Evolutionary conservation across 139 green algal species (phyloP), one percentile per base, ranked within the genome.

Genomic region (Ettlia oleoabundans): DNA sequence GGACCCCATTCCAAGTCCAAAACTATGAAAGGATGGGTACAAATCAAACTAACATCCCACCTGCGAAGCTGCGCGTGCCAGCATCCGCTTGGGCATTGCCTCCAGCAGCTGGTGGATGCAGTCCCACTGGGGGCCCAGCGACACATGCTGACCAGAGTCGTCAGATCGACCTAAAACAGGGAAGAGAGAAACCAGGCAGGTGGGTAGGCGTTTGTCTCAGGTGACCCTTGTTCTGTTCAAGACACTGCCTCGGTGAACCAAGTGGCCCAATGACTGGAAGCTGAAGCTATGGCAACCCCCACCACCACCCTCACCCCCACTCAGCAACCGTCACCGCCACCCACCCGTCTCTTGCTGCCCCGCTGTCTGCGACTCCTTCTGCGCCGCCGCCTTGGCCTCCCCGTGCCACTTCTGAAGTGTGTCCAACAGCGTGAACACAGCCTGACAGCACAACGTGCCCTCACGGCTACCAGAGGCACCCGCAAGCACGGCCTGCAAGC

Each of bases 381-480:
- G 52, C 52, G 28, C 28, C 9, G 67, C 66, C 24, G 28, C 28
- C 35, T 86, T 89, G 52, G 77, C 70, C 38, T 91, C 86, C 38
- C 83, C 83, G 0, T 92, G 83, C 93, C 94, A 98, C 4, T 82
- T 82, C 30, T 88, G 80, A 35, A 99, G 83, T 51, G 88, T 85
- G 81, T 99, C 96, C 33, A 99, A 87, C 58, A 98, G 85, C 0
- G 80, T 77, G 70, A 99, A 98, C 3, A 98, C 83, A 2, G 91
- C 88, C 85, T 98, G 94, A 38, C 90, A 78, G 70, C 83, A 91
- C 62, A 95, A 85, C 58, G 82, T 88, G 37, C 88, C 85, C 64
- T 93, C 89, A 33, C 83, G 73, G 70, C 55, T 84, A 33, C 62
- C 35, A 1, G 66, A 71, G 1, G 83, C 85, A 19, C 47, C 80